These are phyloP conservation scores for Tylopilus rubrobrunneus DNA, from an alignment of 768 basidiomycete species.

Conservation along the genomic window DNA sequence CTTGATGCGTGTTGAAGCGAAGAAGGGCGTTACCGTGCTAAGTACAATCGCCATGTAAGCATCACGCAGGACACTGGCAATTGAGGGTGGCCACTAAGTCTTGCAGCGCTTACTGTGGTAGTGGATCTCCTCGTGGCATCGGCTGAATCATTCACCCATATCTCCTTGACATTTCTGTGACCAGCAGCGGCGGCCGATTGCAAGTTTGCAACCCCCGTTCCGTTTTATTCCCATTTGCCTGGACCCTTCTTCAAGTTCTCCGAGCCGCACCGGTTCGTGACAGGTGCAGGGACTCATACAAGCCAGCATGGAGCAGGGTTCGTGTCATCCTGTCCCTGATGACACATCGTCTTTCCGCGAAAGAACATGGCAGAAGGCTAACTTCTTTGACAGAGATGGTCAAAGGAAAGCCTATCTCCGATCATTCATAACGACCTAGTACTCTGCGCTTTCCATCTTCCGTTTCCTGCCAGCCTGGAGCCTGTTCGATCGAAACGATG, in stretches of 20 bases:
- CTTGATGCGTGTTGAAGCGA: constrained; percentile 9
- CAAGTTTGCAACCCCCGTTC: too few relatives aligned
- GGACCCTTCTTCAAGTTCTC: too few relatives aligned
- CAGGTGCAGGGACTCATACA: too few relatives aligned
- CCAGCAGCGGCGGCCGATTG: not conserved
- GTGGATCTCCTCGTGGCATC: not conserved
- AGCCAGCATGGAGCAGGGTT: not conserved
- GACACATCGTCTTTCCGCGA: constrained; percentile 13
- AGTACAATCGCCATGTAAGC: too few relatives aligned
- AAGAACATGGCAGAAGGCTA: constrained; percentile 1
- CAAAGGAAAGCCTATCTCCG: constrained; percentile 27
- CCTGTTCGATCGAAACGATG: constrained; percentile 8
- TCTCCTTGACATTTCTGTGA: too few relatives aligned
- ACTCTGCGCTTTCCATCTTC: not conserved
- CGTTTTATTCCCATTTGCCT: too few relatives aligned
- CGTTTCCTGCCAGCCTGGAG: constrained; percentile 8
- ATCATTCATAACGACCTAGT: constrained; percentile 38
- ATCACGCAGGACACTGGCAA: not conserved
- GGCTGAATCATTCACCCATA: not conserved
- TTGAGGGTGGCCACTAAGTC: not conserved
- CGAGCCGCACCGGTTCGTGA: constrained; percentile 11
- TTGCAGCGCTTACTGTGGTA: not conserved
- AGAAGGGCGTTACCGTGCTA: too few relatives aligned
- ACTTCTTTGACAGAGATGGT: constrained; percentile 1
- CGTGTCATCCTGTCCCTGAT: not conserved